Evolutionary conservation across 176 grass and related monocot genomes (phyloP), one percentile per base, ranked within the genome.

Genomic region (Poa annua): DNA sequence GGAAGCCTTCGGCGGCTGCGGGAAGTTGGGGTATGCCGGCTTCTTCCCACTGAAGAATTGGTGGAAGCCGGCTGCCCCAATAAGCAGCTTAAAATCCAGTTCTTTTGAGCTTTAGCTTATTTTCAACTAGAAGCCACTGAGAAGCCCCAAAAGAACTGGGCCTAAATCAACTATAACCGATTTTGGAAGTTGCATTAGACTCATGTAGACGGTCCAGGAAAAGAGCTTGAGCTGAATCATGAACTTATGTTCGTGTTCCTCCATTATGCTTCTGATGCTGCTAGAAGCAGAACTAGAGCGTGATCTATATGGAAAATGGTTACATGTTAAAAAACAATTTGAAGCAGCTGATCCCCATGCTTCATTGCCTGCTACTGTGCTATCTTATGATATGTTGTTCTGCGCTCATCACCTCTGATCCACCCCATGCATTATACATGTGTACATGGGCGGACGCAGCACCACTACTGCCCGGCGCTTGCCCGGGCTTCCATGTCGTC

Each of bases 171-270:
- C 29, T 24, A 17, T 67, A 57, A 7, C 8, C 25, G 21, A 51
- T 75, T 66, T 56, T 81, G 19, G 49, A 66, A 49, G 52, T 26
- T 11, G 22, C 57, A 26, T 14, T 61, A 48, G 45, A 8, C 32
- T 33, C 17, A 36, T 36, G 35, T 36, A 36, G 35, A 36, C 35
- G 5, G 35, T 36, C 5, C 35, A 6, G 35, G 5, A 36, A 36
- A 74, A 75, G 33, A 55, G 56, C 75, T 74, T 55, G 21, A 25
- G 24, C 49, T 49, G 24, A 83, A 83, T 22, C 47, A 6, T 49
- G 14, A 38, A 24, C 45, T 81, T 67, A 39, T 34, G 21, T 16
- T 41, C 32, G 16, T 80, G 29, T 17, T 59, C 32, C 68, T 13
- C 61, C 14, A 16, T 81, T 65, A 11, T 5, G 36, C 33, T 24